Evolutionary conservation across 805 yeast genomes (phyloP), one percentile per base, ranked within the genome.

Genomic region (Cyberlindnera meyerae): DNA sequence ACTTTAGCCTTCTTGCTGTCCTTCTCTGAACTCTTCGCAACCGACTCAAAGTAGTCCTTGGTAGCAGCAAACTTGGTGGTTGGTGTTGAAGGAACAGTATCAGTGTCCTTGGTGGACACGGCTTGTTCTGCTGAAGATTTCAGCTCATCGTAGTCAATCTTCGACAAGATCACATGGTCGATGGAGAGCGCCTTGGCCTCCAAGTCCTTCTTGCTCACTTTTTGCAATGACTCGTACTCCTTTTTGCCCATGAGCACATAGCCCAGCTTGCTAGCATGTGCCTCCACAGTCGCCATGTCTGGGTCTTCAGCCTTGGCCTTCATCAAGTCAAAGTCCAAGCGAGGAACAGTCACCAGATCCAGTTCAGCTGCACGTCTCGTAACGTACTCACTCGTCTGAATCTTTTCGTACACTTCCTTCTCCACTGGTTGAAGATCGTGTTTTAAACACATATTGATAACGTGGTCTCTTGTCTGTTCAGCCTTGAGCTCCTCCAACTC

Each of bases 41-140:
- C 59, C 18, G 56, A 54, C 32, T 61, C 66, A 43, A 58, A 62
- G 36, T 51, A 59, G 14, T 59, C 60, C 38, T 61, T 61, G 8
- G 58, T 60, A 3, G 58, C 59, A 18, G 55, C 41, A 28, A 62
- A 63, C 36, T 60, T 62, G 40, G 42, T 46, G 16, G 52, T 28
- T 13, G 58, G 54, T 2, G 55, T 39, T 0, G 36, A 21, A 27
- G 53, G 46, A 8, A 28, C 22, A 11, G 32, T n/a, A n/a, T n/a
- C n/a, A n/a, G n/a, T n/a, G n/a, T n/a, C n/a, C n/a, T n/a, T n/a
- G n/a, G n/a, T n/a, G n/a, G n/a, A n/a, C n/a, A n/a, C n/a, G n/a
- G 39, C 15, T 5, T 40, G 31, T 5, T 22, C 24, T 13, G 18
- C 6, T 2, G 26, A 14, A 4, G 16, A 14, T 2, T 35, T 27